A percentile compares a stretch with the other conserved stretches of the same genome.
Conservation (phyloP, 2,329 filamentous ascomycete genomes). For the Exophiala sp. region DNA sequence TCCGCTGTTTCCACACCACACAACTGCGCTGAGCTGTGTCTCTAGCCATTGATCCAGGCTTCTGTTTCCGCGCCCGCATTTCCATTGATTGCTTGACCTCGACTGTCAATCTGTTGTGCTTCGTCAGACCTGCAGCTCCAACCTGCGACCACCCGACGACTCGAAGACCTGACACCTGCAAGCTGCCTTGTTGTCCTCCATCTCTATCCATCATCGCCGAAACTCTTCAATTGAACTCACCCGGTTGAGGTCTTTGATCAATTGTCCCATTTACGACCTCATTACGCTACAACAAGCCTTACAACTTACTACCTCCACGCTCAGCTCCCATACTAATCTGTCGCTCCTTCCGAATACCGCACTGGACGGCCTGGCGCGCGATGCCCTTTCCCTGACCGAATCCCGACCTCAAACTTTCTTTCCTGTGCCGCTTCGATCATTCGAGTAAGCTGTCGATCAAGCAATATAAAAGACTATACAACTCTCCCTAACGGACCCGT, state of each 20-base stretch:
- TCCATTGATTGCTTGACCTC: not conserved
- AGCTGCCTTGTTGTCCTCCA: constrained; percentile 9
- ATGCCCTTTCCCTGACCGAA: constrained; percentile 11
- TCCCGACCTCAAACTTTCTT: not conserved
- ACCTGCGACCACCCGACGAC: constrained; percentile 22
- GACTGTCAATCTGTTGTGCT: constrained; percentile 5
- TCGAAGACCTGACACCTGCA: constrained; percentile 24
- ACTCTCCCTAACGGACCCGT: constrained; percentile 9
- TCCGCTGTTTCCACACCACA: not conserved
- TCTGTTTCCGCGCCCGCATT: not conserved
- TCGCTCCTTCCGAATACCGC: not conserved
- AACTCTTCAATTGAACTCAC: not conserved
- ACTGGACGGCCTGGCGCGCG: constrained; percentile 3
- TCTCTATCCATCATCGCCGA: constrained; percentile 1
- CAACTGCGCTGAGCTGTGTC: no score
- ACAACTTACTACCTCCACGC: not conserved
- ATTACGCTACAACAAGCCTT: constrained; percentile 1
- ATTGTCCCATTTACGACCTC: not conserved
- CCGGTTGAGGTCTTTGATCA: not conserved
- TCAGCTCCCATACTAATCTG: not conserved
- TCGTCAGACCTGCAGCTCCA: constrained; percentile 11
- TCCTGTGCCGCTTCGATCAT: constrained; percentile 5
- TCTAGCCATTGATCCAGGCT: not conserved
- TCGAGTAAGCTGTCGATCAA: not conserved
- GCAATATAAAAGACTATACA: not conserved